A percentile compares a stretch with the other conserved stretches of the same genome.
Evolutionary conservation across 2,329 filamentous ascomycete genomes (phyloP).

Genomic region (Alternaria atra): DNA sequence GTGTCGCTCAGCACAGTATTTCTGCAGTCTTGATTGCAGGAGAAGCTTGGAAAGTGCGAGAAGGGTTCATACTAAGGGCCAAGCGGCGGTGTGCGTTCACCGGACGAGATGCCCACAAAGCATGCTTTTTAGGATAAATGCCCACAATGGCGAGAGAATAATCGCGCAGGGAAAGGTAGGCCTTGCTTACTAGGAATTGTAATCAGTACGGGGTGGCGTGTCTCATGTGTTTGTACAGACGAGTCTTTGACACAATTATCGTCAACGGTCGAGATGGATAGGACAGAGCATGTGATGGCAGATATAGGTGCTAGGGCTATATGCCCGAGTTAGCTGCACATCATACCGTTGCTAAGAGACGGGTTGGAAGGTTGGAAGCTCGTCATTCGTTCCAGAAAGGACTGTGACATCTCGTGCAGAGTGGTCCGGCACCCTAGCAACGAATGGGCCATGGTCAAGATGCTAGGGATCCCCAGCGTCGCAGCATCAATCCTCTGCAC

Average conservation of each 20-base stretch:
- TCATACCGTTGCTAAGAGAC: conserved; percentile 6
- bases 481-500: conserved; percentile 16
- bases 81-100: conserved; percentile 15
- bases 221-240: background rate
- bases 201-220: background rate
- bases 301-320: conserved; percentile 2
- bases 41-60: background rate
- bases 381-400: conserved; percentile 17
- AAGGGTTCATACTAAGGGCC: background rate
- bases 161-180: background rate
- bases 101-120: background rate
- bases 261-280: background rate
- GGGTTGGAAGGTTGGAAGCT: conserved; percentile 2
- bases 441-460: conserved; percentile 16
- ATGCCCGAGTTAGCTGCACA: conserved; percentile 14
- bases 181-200: background rate
- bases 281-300: background rate
- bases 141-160: background rate
- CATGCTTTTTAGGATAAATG: conserved; percentile 6
- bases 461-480: conserved; percentile 20
- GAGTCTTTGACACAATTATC: background rate
- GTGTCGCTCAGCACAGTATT: conserved; percentile 1
- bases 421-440: conserved; percentile 23
- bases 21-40: background rate
- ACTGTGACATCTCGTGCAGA: conserved; percentile 25